Percentiles rank a stretch among this genome's conserved stretches.
Conservation (phyloP, 345 rosid species). For the Gossypium ekmanianum region DNA sequence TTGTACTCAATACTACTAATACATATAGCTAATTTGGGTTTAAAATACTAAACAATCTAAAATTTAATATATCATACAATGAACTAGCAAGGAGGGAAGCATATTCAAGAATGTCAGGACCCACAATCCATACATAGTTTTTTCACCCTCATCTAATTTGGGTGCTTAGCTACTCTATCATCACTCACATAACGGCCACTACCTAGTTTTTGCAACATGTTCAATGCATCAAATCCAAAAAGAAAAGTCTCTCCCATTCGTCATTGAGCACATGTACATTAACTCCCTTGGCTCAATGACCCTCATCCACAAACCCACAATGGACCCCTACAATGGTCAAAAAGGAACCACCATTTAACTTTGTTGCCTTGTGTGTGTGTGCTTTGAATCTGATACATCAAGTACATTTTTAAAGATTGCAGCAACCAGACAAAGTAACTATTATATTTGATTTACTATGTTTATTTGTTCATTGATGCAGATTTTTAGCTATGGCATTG, state of each 20-base stretch:
- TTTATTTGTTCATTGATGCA: neutral
- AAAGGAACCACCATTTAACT: neutral
- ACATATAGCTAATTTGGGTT: too few relatives aligned
- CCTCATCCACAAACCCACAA: neutral
- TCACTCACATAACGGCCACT: constrained; percentile 3
- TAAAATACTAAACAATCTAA: too few relatives aligned
- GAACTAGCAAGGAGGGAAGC: neutral
- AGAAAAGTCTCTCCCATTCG: neutral
- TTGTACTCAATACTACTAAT: too few relatives aligned
- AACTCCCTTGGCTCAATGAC: constrained; percentile 2
- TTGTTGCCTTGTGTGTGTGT: neutral
- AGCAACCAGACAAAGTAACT: neutral
- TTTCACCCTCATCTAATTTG: neutral
- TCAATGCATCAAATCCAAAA: neutral
- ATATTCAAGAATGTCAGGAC: neutral
- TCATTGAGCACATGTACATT: constrained; percentile 8
- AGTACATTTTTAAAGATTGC: constrained; percentile 6
- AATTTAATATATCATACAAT: too few relatives aligned
- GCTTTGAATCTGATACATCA: neutral
- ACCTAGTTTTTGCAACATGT: constrained; percentile 9
- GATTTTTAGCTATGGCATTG: neutral
- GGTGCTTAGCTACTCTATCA: constrained; percentile 8
- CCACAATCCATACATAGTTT: neutral
- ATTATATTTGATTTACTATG: neutral
- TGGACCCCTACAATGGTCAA: neutral